Evolutionary conservation across 148 eudicot species (phyloP).

Genomic region (Fallopia convolvulus): DNA sequence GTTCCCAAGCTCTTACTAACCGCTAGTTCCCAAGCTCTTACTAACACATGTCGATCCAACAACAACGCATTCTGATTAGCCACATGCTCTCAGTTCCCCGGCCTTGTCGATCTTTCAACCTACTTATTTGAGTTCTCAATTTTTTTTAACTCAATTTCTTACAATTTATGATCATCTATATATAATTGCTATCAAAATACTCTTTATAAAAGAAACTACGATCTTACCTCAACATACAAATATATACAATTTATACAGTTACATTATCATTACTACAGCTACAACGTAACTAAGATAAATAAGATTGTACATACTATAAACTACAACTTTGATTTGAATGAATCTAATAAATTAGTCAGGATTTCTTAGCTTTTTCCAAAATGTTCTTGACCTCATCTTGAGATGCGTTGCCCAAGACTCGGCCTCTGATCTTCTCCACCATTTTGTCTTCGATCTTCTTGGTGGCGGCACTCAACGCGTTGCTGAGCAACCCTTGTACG

Average conservation of each 20-base stretch:
- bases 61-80: no score
- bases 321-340: neutral
- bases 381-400: neutral
- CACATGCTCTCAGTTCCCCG: no score
- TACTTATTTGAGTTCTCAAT: no score
- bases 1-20: no score
- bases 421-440: conserved; percentile 29
- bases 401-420: conserved; percentile 14
- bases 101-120: no score
- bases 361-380: neutral
- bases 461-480: conserved; percentile 13
- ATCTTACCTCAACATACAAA: no score
- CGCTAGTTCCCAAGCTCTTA: no score
- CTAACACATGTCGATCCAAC: no score
- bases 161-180: no score
- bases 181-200: no score
- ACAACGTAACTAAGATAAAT: neutral
- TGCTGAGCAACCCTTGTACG: conserved; percentile 11
- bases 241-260: neutral
- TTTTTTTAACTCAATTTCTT: no score
- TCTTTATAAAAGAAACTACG: no score
- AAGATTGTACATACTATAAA: neutral
- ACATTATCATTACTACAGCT: neutral
- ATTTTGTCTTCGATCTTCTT: conserved; percentile 26
- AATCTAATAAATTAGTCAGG: neutral